Evolutionary conservation across 2,329 filamentous ascomycete genomes (phyloP), one percentile per base, ranked within the genome.

Genomic region (Cordyceps pruinosa): DNA sequence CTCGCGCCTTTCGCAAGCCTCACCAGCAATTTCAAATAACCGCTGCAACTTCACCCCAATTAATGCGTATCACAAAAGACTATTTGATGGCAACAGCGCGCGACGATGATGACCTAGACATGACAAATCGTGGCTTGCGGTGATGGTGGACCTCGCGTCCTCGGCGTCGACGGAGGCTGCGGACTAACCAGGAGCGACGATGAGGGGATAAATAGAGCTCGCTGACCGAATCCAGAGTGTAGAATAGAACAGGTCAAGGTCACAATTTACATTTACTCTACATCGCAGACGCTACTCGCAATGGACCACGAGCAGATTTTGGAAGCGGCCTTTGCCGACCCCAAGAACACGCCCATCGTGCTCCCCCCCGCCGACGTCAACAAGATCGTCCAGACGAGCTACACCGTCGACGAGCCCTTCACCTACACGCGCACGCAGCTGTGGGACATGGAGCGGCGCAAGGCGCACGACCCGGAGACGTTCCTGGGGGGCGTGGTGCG

Each of bases 381-480:
- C 50, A 50, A 56, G 32, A 46, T 59, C 54, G 55, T 62, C 53
- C 42, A 41, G 30, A 10, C 45, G 12, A n/a, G 41, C 46, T 62
- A 62, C 51, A 59, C 49, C 9, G 58, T 59, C 30, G 59, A 61
- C 23, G 39, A 59, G 34, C 50, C 59, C 13, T 57, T 61, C 46
- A 58, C 57, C 17, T 62, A 62, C 51, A 60, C 61, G 10, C 60
- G 46, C 41, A 55, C 58, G 5, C 61, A 61, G 25, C 49, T 61
- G 15, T 61, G 61, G 61, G 60, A 62, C 50, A 62, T 61, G 61
- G 58, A 62, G 34, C 45, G 56, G 13, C 58, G 56, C 25, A 62
- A 62, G 32, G 60, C 60, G 6, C 56, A 57, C 56, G 57, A 61
- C 47, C 61, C 61, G 17, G 56, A 41, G 23, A 61, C 57, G 19